Conservation (phyloP, 2,329 filamentous ascomycete genomes). For the Colletotrichum liriopes region DNA sequence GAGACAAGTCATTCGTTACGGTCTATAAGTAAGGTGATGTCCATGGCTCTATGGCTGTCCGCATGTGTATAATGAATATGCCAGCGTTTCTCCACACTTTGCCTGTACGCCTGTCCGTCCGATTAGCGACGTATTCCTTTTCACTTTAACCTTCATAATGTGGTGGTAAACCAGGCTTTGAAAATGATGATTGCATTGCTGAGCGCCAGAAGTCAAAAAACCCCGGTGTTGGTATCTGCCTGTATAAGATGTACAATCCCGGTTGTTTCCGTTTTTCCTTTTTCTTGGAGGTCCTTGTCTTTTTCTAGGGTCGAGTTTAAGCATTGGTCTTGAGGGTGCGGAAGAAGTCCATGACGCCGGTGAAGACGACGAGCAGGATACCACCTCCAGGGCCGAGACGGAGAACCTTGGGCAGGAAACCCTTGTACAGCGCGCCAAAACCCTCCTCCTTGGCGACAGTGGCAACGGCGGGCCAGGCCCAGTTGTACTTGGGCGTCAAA, state of each 20-base stretch:
- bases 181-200: constrained; percentile 30
- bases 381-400: constrained; percentile 71
- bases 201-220: constrained; percentile 27
- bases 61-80: neutral
- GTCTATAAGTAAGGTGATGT: neutral
- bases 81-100: neutral
- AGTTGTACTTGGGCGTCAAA: constrained; percentile 94
- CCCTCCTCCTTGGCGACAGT: constrained; percentile 96
- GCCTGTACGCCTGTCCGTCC: neutral
- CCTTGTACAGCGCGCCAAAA: constrained; percentile 94
- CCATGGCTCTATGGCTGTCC: neutral
- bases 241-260: constrained; percentile 38
- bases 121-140: neutral
- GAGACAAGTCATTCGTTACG: too few species aligned
- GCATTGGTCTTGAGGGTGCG: constrained; percentile 67
- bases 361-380: constrained; percentile 88
- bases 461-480: constrained; percentile 90
- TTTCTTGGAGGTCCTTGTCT: neutral
- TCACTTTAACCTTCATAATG: too few species aligned
- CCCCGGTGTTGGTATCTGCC: constrained; percentile 34
- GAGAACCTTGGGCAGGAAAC: constrained; percentile 92
- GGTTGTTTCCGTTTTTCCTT: neutral
- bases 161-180: neutral
- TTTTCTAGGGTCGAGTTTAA: neutral
- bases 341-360: constrained; percentile 95